Base-by-base conservation (phyloP, 2,329 filamentous ascomycete genomes). In the Endocalyx cinctus region DNA sequence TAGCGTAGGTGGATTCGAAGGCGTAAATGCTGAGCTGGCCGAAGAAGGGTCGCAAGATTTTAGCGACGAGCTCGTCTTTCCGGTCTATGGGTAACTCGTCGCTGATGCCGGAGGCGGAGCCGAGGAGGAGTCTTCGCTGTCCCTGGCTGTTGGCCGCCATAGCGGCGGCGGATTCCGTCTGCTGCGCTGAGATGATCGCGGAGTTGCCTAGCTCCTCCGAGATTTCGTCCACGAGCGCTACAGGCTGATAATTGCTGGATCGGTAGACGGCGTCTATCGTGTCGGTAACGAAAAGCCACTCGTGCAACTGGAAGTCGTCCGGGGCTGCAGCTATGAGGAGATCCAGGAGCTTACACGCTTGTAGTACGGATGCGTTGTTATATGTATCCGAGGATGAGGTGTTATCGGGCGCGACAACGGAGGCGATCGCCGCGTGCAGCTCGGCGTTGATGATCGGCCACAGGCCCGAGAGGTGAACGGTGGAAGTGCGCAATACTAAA, bases 261-360 rank as follows among this genome's bases (percentile, higher is more conserved):
- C 85, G 80, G 60, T 98, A 94, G 20, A 98, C 85, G 1, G 92
- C 89, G 51, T 98, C 92, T 44, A 96, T 89, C 11, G 90, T 97
- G 60, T 98, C 92, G 2, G 88, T 94, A 35, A 98, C 82, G 59
- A 95, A 98, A 4, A 97, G 77, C 92, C 92, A 98, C 66, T 96
- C 87, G 51, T 94, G 84, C n/a, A 97, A 75, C 59, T 97, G 92
- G 62, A 97, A 98, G 57, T 98, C 92, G 47, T 98, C 92, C 0
- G 89, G 90, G 5, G 85, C 83, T 6, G 89, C 70, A 27, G 87
- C 82, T 11, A 97, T 74, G n/a, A 98, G 70, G 14, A 88, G 69
- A 52, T 98, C 92, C 4, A 98, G 73, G 4, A 98, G 72, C 56
- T 97, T 98, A 64, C 89, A 96, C 1, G 88, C 89, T 58, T 98